A percentile compares a stretch with the other conserved stretches of the same genome.
phyloP scores from a whole-genome alignment of 805 yeast genomes.

The Jamesozyma gamospora region DNA sequence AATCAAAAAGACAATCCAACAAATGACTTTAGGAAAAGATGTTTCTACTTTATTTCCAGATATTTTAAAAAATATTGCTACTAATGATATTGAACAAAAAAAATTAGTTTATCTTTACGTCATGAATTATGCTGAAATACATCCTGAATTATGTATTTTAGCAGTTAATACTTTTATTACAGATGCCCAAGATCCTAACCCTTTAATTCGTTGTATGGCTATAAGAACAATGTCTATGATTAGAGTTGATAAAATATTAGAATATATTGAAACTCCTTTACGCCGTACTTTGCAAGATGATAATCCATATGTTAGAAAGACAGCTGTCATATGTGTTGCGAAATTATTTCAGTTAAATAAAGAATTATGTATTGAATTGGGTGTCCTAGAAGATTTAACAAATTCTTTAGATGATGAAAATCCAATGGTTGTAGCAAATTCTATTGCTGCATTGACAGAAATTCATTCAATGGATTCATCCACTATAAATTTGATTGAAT shows the following conservation, averaged over 20 bases:
- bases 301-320: conserved; percentile 93
- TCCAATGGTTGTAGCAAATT: conserved; percentile 96
- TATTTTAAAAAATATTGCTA: conserved; percentile 90
- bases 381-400: conserved; percentile 63
- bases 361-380: conserved; percentile 73
- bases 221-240: conserved; percentile 98
- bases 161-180: conserved; percentile 95
- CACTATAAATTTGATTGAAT: conserved; percentile 34
- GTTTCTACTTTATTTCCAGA: conserved; percentile 93
- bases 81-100: conserved; percentile 93
- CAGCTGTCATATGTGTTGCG: conserved; percentile 96
- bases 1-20: conserved; percentile 91
- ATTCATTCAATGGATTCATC: conserved; percentile 59
- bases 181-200: conserved; percentile 94
- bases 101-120: conserved; percentile 87
- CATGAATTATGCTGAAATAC: conserved; percentile 94
- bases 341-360: conserved; percentile 82
- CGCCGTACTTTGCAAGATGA: conserved; percentile 80
- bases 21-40: conserved; percentile 97
- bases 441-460: conserved; percentile 77
- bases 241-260: conserved; percentile 89
- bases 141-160: conserved; percentile 89
- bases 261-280: conserved; percentile 85
- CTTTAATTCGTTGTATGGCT: conserved; percentile 89
- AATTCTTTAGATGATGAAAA: conserved; percentile 72